Conservation (phyloP, 2,329 filamentous ascomycete species). For the Annulohypoxylon truncatum region DNA sequence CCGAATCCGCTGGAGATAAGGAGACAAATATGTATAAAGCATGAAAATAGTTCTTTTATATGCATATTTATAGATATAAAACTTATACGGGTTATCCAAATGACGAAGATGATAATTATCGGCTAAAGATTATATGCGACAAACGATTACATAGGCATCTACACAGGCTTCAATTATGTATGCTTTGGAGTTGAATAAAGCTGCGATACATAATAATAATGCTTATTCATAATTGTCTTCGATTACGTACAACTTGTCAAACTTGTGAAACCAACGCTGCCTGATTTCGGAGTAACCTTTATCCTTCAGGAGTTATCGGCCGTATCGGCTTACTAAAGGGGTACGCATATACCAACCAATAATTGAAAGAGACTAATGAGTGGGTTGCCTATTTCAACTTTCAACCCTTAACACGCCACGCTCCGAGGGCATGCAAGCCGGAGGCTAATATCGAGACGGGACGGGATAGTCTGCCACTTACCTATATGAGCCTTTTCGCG, state of each 20-base stretch:
- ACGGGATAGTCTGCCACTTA: not conserved
- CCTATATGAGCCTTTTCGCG: constrained; percentile 1
- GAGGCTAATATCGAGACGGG: not conserved
- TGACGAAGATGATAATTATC: not conserved
- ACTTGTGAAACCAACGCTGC: not conserved
- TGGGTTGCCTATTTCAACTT: constrained; percentile 19
- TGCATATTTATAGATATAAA: not conserved
- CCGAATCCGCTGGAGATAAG: not conserved
- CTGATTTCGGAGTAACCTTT: constrained; percentile 1
- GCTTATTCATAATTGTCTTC: not conserved
- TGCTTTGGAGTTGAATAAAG: too few relatives aligned
- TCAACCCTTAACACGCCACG: not conserved
- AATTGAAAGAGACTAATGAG: not conserved
- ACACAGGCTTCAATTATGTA: not conserved
- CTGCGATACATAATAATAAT: not conserved
- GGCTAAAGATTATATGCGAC: not conserved
- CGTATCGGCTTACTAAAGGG: not conserved
- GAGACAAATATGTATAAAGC: not conserved
- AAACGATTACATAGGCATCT: not conserved
- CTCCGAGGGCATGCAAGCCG: not conserved
- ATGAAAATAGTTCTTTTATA: not conserved
- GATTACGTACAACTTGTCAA: not conserved
- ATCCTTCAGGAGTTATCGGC: constrained; percentile 2
- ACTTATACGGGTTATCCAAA: not conserved
- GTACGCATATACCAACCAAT: constrained; percentile 4